Percentiles rank a stretch among this genome's conserved stretches.
phyloP scores from a whole-genome alignment of 2,329 filamentous ascomycete genomes.

The Daldinia sp. region DNA sequence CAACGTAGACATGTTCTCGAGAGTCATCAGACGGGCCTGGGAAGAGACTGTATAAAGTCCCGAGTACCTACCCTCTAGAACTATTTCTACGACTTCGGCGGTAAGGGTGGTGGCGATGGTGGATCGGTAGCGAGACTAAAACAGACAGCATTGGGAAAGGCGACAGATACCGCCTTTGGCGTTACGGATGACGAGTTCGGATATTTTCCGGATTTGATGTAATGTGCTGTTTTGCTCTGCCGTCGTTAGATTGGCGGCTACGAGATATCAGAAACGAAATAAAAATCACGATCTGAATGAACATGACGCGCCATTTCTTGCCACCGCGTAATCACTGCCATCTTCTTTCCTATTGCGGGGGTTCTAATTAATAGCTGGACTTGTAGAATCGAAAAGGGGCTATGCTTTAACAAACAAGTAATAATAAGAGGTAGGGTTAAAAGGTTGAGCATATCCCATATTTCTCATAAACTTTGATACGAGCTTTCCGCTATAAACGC shows the following conservation, averaged over 20 bases:
- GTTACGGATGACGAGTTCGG: constrained; percentile 33
- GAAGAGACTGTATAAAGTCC: constrained; percentile 73
- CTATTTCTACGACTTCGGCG: neutral
- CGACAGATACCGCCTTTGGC: constrained; percentile 27
- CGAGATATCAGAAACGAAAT: constrained; percentile 37
- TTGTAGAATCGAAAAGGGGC: neutral
- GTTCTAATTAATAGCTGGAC: neutral
- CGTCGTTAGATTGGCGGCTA: constrained; percentile 28
- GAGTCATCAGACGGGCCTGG: constrained; percentile 84
- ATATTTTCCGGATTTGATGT: constrained; percentile 17
- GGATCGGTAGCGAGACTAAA: constrained; percentile 4
- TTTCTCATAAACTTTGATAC: neutral
- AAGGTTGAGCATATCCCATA: neutral
- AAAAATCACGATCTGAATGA: constrained; percentile 34
- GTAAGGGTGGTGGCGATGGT: neutral
- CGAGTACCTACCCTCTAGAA: too few relatives aligned
- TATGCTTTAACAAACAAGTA: neutral
- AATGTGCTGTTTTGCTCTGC: constrained; percentile 20
- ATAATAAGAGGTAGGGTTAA: neutral
- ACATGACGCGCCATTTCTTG: neutral
- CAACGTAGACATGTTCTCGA: constrained; percentile 83
- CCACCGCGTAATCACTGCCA: neutral
- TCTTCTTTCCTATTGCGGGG: neutral
- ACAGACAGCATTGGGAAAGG: constrained; percentile 38
- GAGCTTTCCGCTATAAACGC: neutral